Evolutionary conservation across 345 rosid genomes (phyloP).

Genomic region (Syzygium aromaticum): DNA sequence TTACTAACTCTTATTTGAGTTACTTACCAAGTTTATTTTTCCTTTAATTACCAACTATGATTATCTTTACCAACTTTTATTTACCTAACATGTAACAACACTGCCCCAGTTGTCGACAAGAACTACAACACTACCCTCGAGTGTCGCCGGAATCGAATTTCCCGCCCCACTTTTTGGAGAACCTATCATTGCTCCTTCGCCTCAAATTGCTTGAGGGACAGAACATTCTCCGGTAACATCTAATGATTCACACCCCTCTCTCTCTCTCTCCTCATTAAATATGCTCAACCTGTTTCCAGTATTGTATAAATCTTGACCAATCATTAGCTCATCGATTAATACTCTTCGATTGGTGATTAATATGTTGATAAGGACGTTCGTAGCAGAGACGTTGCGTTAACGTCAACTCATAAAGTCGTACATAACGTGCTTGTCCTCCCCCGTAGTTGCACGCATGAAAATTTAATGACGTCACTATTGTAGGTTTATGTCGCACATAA

Average conservation of each 20-base stretch:
- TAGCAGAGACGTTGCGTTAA: background rate
- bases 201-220: too few species aligned
- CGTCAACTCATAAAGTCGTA: background rate
- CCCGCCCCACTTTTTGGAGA: background rate
- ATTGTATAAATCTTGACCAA: background rate
- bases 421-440: background rate
- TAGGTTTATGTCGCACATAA: background rate
- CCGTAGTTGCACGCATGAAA: background rate
- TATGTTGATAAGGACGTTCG: background rate
- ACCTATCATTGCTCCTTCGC: background rate
- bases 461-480: background rate
- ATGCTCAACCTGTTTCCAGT: background rate
- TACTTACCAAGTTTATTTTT: background rate
- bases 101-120: background rate
- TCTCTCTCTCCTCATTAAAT: background rate
- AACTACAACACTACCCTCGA: background rate
- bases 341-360: background rate
- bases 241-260: background rate
- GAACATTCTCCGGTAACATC: too few species aligned
- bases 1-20: background rate
- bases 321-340: background rate
- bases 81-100: background rate
- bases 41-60: background rate
- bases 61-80: background rate
- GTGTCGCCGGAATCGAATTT: background rate